phyloP scores from a whole-genome alignment of 2,329 filamentous ascomycete species.

The Neurospora sp. region DNA sequence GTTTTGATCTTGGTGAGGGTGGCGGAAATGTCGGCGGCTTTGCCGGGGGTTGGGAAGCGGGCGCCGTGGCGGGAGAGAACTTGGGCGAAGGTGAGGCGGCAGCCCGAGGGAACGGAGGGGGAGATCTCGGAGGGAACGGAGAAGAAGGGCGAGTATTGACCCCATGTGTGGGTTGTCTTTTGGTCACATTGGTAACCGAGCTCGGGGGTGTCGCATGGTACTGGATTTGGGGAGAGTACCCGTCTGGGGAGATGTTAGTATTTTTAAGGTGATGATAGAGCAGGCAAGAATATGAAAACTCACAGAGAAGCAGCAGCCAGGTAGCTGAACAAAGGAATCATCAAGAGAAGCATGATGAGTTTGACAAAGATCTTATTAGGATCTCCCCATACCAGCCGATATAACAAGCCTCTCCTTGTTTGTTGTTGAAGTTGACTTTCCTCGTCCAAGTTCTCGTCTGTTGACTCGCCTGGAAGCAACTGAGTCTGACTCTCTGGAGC shows the following conservation, averaged over 20 bases:
- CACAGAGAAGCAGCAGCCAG: constrained; percentile 17
- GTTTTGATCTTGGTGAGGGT: constrained; percentile 58
- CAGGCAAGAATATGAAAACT: constrained; percentile 2
- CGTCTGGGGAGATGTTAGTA: constrained; percentile 3
- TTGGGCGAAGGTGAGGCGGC: constrained; percentile 69
- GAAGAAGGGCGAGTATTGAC: constrained; percentile 82
- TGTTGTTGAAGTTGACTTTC: neutral
- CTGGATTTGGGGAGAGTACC: constrained; percentile 15
- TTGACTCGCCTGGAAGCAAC: neutral
- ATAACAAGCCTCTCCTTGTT: neutral
- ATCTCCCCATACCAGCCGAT: neutral
- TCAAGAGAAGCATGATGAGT: constrained; percentile 2
- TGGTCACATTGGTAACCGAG: constrained; percentile 54
- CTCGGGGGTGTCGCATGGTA: constrained; percentile 41
- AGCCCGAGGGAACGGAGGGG: constrained; percentile 51
- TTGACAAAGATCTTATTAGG: constrained; percentile 1
- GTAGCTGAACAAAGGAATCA: constrained; percentile 1
- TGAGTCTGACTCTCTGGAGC: neutral
- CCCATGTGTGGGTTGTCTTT: constrained; percentile 61
- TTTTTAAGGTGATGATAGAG: neutral
- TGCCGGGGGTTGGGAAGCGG: constrained; percentile 64
- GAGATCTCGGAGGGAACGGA: constrained; percentile 59
- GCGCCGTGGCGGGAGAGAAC: constrained; percentile 78
- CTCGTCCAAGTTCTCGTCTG: neutral
- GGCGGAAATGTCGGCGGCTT: constrained; percentile 52